Percentiles rank a stretch among this genome's conserved stretches.
Conservation (phyloP, 345 rosid genomes). For the Boechera divaricarpa region DNA sequence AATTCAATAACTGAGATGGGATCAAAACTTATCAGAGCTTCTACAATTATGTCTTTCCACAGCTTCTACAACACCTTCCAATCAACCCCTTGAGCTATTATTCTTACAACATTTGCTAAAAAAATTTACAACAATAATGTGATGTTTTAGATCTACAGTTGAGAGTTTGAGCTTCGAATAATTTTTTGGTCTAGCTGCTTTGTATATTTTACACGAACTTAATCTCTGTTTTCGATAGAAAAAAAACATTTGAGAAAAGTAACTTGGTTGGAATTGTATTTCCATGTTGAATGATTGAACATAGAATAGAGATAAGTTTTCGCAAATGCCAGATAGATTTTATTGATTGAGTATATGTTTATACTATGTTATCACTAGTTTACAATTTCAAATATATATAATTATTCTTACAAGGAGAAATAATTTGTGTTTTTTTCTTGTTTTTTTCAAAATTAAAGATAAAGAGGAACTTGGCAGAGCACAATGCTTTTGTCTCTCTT, state of each 20-base stretch:
- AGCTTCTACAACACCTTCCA: too few species aligned
- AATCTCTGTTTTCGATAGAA: not conserved
- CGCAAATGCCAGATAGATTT: slow-evolving; percentile 9
- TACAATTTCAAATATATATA: slow-evolving; percentile 2
- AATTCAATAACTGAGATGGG: not conserved
- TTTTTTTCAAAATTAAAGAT: slow-evolving; percentile 14
- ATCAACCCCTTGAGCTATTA: not conserved
- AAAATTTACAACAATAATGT: not conserved
- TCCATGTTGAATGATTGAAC: slow-evolving; percentile 29
- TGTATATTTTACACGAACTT: not conserved
- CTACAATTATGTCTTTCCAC: too few species aligned
- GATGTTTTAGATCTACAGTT: not conserved
- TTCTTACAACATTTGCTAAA: not conserved
- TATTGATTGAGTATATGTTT: not conserved
- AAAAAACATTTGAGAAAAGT: not conserved
- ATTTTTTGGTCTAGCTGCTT: not conserved
- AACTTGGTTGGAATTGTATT: slow-evolving; percentile 4
- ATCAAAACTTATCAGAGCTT: not conserved
- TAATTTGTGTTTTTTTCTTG: not conserved
- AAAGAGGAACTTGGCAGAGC: slow-evolving; percentile 38
- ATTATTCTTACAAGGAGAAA: slow-evolving; percentile 4
- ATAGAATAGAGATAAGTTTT: slow-evolving; percentile 18
- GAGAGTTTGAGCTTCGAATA: not conserved
- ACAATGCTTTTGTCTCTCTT: slow-evolving; percentile 40
- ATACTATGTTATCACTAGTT: slow-evolving; percentile 1